A percentile compares a stretch with the other conserved stretches of the same genome.
These are phyloP conservation scores for Thraustochytrium sp. DNA, from an alignment of 352 stramenopile species.

Conservation along the genomic window DNA sequence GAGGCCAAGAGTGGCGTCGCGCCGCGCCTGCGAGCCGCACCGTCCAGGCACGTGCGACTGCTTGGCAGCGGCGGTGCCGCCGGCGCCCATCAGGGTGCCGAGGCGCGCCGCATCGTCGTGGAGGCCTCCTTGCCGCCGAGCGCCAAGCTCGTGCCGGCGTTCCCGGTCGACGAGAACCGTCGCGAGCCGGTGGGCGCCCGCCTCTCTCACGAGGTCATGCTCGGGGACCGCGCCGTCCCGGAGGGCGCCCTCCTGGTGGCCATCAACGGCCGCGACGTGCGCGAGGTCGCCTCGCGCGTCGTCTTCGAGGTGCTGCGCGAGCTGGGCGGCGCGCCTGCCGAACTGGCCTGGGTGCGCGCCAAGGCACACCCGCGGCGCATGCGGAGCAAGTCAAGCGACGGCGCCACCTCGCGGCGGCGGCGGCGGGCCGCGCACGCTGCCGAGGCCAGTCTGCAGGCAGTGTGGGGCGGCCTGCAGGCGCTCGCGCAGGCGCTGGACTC, in stretches of 20 bases:
- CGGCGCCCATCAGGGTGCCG: background rate
- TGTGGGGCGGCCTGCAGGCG: background rate
- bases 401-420: background rate
- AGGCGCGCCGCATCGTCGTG: background rate
- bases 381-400: background rate
- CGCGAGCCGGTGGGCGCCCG: background rate
- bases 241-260: background rate
- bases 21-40: background rate
- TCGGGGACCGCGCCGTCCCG: background rate
- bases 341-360: background rate
- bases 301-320: background rate
- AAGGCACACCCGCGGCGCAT: background rate
- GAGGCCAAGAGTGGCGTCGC: background rate
- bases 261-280: background rate
- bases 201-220: background rate
- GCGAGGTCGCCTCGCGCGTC: background rate
- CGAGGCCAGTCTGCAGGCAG: background rate
- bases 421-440: background rate
- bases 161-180: constrained; percentile 3
- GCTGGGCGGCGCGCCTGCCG: background rate
- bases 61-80: background rate
- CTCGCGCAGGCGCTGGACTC: background rate
- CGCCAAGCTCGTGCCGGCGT: background rate
- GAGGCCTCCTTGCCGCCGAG: background rate
- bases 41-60: background rate